Percentiles rank a stretch among this genome's conserved stretches.
Conservation (phyloP, 352 stramenopile species). For the Phytopythium aichiense region DNA sequence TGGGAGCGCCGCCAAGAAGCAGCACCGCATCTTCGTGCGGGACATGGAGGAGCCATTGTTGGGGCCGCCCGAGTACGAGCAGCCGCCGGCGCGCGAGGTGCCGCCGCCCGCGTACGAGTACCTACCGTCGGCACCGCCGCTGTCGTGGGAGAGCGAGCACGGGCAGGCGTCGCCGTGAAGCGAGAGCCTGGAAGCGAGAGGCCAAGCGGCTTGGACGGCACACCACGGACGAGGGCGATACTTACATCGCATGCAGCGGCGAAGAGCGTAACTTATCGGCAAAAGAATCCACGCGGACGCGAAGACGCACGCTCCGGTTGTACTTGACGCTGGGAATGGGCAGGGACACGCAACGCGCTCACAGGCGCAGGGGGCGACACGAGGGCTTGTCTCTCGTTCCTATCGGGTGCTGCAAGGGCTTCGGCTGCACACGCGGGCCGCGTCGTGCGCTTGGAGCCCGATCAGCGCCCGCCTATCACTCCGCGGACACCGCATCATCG, state of each 20-base stretch:
- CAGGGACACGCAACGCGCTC: constrained; percentile 1
- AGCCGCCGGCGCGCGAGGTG: constrained; percentile 26
- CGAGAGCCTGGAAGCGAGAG: background rate
- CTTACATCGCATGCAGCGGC: too few species aligned
- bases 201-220: too few species aligned
- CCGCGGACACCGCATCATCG: background rate
- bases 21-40: constrained; percentile 27
- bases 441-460: background rate
- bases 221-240: too few species aligned
- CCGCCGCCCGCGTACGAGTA: constrained; percentile 50
- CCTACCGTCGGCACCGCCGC: constrained; percentile 58
- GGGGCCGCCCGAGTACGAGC: constrained; percentile 28
- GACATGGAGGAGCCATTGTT: constrained; percentile 74
- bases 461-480: background rate
- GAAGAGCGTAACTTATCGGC: background rate
- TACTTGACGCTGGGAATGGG: background rate
- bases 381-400: background rate
- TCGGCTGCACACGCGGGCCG: background rate
- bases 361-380: background rate
- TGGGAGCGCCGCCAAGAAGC: constrained; percentile 9
- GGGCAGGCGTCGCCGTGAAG: background rate
- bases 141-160: constrained; percentile 14
- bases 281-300: background rate
- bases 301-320: background rate
- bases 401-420: background rate